These are phyloP conservation scores for Physcomitrellopsis africana DNA, from an alignment of 225 moss, liverwort and hornwort genomes.

Conservation along the genomic window DNA sequence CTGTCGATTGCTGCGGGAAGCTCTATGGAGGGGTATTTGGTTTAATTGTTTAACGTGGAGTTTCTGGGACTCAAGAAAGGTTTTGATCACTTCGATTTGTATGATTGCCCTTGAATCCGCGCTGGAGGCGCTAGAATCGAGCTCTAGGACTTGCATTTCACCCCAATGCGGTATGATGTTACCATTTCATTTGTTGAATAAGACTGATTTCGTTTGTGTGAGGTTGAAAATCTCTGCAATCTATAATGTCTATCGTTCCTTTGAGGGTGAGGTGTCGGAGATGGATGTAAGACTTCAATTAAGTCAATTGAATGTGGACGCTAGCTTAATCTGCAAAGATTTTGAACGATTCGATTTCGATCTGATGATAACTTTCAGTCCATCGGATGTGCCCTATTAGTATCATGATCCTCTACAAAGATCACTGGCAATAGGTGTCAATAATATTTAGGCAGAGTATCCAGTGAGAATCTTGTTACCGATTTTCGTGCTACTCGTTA, in stretches of 20 bases:
- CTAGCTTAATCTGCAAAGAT: background rate
- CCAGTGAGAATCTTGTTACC: conserved; percentile 7
- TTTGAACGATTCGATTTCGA: background rate
- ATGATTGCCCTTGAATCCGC: conserved; percentile 1
- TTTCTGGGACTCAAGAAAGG: background rate
- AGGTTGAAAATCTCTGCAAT: background rate
- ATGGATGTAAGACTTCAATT: conserved; percentile 11
- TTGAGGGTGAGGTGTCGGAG: background rate
- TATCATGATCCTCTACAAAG: background rate
- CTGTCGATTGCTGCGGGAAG: conserved; percentile 15
- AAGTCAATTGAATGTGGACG: background rate
- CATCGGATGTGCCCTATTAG: background rate
- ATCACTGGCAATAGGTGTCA: background rate
- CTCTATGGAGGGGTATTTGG: conserved; percentile 3
- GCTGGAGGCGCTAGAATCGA: conserved; percentile 7
- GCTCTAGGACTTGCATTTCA: background rate
- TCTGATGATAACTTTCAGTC: background rate
- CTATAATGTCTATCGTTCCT: background rate
- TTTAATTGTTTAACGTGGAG: background rate
- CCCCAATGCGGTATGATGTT: conserved; percentile 12
- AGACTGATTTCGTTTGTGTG: background rate
- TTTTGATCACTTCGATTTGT: conserved; percentile 12
- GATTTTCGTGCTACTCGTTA: background rate
- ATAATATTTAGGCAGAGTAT: background rate
- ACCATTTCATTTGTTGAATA: background rate